phyloP scores from a whole-genome alignment of 805 yeast genomes.

The Tetrapisispora iriomotensis region DNA sequence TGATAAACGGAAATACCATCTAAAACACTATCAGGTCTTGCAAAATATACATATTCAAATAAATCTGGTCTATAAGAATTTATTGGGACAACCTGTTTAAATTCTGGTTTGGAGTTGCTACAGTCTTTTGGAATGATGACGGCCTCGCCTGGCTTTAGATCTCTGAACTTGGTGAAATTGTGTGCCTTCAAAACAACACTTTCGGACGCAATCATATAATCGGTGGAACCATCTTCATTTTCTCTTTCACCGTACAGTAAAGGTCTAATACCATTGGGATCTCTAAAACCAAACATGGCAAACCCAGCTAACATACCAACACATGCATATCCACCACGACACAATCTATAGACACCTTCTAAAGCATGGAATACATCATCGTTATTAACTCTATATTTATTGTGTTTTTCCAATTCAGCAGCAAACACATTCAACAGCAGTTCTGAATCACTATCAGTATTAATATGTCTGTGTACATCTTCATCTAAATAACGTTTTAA shows the following conservation, averaged over 20 bases:
- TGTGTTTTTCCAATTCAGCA: conserved; percentile 78
- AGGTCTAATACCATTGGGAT: conserved; percentile 95
- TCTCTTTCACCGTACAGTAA: conserved; percentile 74
- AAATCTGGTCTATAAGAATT: conserved; percentile 85
- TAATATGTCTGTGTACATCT: conserved; percentile 91
- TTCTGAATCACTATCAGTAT: conserved; percentile 95
- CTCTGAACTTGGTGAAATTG: conserved; percentile 70
- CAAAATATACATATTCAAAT: conserved; percentile 95
- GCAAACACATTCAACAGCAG: conserved; percentile 84
- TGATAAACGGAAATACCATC: conserved; percentile 97
- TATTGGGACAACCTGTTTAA: conserved; percentile 75
- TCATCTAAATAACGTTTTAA: conserved; percentile 78
- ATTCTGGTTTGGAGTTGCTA: conserved; percentile 51
- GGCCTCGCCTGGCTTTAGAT: conserved; percentile 91
- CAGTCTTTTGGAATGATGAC: conserved; percentile 79
- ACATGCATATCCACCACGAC: conserved; percentile 97
- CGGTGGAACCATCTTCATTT: conserved; percentile 58
- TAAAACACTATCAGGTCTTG: conserved; percentile 90
- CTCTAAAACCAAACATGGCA: conserved; percentile 92
- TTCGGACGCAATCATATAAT: conserved; percentile 93
- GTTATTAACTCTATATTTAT: conserved; percentile 87
- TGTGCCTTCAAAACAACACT: conserved; percentile 91
- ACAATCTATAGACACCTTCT: conserved; percentile 64
- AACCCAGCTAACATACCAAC: conserved; percentile 92
- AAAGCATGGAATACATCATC: conserved; percentile 82